Evolutionary conservation across 208 protist genomes (phyloP), one percentile per base, ranked within the genome.

Genomic region (Naegleria fowleri): DNA sequence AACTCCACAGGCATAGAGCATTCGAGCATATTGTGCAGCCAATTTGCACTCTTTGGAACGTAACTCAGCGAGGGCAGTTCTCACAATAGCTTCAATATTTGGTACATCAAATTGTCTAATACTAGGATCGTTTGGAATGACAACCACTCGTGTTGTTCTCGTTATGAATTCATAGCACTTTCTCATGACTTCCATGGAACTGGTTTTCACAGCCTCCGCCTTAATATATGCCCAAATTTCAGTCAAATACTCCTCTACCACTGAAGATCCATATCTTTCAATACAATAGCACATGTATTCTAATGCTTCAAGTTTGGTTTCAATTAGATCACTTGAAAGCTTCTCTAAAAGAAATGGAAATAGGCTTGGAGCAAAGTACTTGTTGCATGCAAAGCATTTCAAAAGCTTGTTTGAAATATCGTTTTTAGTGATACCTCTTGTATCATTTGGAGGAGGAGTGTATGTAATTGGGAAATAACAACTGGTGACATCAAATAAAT

Each of bases 331-430:
- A 67, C 36, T 43, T 38, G 43, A 67, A 41, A 89, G 13, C 22
- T 89, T 89, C 25, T 89, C 86, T 11, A 89, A n/a, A 15, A 67
- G n/a, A n/a, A 89, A 89, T 25, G 86, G 86, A 89, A 89, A 38
- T 38, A 38, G 6, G 5, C 5, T 55, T 19, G 41, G 6, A 25
- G 86, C 41, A 19, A 89, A 67, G 1, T 7, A 67, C 39, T 39
- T 16, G n/a, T 58, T 33, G 3, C 48, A 67, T 22, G 16, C 33
- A 33, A 89, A n/a, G 7, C 36, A 22, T 41, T 13, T 16, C 9
- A 38, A 67, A 4, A 89, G 25, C 7, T 13, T 29, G 19, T 6
- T 16, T 25, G 86, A 36, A 19, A 89, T 40, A 67, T 89, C 48
- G 7, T 38, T 13, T 55, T 0, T n/a, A 0, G 86, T 89, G 5